phyloP scores from a whole-genome alignment of 805 yeast genomes.

The Clavispora vitiphila region DNA sequence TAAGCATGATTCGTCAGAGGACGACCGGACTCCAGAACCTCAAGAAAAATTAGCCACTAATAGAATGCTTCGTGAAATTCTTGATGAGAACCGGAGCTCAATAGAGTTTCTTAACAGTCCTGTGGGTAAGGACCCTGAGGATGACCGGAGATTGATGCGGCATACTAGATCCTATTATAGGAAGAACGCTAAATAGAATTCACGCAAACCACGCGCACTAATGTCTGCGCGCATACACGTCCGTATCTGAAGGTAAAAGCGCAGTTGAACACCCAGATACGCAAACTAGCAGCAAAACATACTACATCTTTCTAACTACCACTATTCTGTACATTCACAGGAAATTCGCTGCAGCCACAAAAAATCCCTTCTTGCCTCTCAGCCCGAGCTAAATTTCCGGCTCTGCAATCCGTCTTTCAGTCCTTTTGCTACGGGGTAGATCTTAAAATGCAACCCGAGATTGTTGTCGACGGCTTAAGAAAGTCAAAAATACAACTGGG shows the following conservation, averaged over 20 bases:
- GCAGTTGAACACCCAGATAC: background rate
- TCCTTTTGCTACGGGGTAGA: background rate
- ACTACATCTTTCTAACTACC: no score
- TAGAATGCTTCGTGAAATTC: constrained; percentile 30
- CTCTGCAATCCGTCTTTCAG: background rate
- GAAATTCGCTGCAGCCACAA: background rate
- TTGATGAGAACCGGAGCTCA: constrained; percentile 11
- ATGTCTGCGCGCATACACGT: background rate
- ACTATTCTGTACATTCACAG: background rate
- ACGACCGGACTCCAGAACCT: background rate
- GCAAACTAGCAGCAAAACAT: background rate
- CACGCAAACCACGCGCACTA: background rate
- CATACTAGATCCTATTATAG: constrained; percentile 37
- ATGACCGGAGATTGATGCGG: constrained; percentile 24
- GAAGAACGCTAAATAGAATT: constrained; percentile 12
- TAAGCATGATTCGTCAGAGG: constrained; percentile 10
- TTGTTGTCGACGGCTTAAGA: background rate
- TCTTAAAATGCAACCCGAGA: background rate
- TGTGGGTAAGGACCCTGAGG: constrained; percentile 23
- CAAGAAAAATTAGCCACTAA: constrained; percentile 15
- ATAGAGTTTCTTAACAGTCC: constrained; percentile 15
- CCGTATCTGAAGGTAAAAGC: background rate
- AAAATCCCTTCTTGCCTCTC: background rate
- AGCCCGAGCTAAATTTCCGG: background rate
- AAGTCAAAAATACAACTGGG: background rate